Percentiles rank a stretch among this genome's conserved stretches.
phyloP scores from a whole-genome alignment of 208 protist species.

The Angomonas desouzai region DNA sequence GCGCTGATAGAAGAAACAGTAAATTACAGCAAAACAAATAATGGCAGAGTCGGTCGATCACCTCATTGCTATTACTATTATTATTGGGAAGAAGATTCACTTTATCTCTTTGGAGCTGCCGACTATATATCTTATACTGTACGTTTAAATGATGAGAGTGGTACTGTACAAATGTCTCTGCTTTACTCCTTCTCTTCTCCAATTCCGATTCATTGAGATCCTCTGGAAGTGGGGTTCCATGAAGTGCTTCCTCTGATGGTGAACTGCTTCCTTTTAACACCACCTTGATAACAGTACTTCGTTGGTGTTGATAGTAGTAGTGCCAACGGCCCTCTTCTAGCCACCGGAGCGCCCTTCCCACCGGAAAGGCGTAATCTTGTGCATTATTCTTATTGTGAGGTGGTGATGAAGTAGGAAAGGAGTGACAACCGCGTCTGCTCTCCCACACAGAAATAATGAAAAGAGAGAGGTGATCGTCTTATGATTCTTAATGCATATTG shows the following conservation, averaged over 20 bases:
- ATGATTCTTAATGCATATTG: no score
- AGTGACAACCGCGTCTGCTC: not conserved
- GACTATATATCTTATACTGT: not conserved
- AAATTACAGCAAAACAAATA: constrained; percentile 1
- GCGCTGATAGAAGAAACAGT: not conserved
- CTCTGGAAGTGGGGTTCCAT: not conserved
- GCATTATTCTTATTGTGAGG: no score
- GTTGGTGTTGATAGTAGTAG: not conserved
- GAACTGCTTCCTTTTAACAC: not conserved
- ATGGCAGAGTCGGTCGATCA: not conserved
- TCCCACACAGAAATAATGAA: not conserved
- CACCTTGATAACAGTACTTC: not conserved
- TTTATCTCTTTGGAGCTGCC: not conserved
- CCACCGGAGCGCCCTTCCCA: not conserved
- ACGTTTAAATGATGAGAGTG: not conserved
- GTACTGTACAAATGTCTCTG: not conserved
- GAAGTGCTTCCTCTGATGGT: not conserved
- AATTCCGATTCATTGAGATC: not conserved
- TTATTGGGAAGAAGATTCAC: not conserved
- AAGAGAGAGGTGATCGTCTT: no score
- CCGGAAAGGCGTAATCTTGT: not conserved
- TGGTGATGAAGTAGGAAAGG: not conserved
- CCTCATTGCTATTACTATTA: not conserved
- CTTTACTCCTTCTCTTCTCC: not conserved
- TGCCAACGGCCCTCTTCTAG: not conserved